Evolutionary conservation across 2,329 filamentous ascomycete genomes (phyloP), one percentile per base, ranked within the genome.

Genomic region (Periconia sp.): DNA sequence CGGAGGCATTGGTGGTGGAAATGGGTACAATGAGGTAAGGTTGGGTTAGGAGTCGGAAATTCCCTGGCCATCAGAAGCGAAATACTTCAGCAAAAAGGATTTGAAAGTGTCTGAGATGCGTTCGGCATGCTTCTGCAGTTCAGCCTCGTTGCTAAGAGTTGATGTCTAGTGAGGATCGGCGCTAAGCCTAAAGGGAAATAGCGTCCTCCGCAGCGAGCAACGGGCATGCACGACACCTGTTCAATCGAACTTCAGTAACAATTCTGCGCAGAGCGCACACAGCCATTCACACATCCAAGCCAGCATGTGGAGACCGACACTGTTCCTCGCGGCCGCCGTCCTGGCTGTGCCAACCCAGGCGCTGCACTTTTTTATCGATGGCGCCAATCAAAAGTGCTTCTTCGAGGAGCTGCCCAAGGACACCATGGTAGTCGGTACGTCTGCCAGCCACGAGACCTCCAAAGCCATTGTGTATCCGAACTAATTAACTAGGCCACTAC

Each of bases 361-460:
- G 52, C 84, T 99, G 54, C 93, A 96, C 85, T 96, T 99, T 82
- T 97, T 90, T 81, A 87, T 97, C 75, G 92, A 97, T 74, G 90
- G 89, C 68, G 83, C 84, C 47, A 80, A 85, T 61, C 88, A 91
- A 63, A 97, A 95, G 79, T 99, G 94, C 79, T 99, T 99, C 85
- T 96, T 90, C 79, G 94, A 99, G 80, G 93, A 97, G 77, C 84
- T 99, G 55, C 92, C 94, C 62, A 97, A 97, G 81, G 93, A 96
- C 76, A 97, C 94, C 14, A 80, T 99, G 54, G 93, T 99, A 52
- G 92, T 97, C 55, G 94, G 85, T 88, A 80, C 57, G 84, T 47
- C 11, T 41, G 7, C 15, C 9, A 37, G n/a, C 11, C 18, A n/a
- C 11, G 15, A 9, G 17, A 23, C n/a, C 30, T 17, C 42, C 45